A percentile compares a stretch with the other conserved stretches of the same genome.
These are phyloP conservation scores for Pseudogymnoascus sp. DNA, from an alignment of 2,329 filamentous ascomycete genomes.

Conservation along the genomic window DNA sequence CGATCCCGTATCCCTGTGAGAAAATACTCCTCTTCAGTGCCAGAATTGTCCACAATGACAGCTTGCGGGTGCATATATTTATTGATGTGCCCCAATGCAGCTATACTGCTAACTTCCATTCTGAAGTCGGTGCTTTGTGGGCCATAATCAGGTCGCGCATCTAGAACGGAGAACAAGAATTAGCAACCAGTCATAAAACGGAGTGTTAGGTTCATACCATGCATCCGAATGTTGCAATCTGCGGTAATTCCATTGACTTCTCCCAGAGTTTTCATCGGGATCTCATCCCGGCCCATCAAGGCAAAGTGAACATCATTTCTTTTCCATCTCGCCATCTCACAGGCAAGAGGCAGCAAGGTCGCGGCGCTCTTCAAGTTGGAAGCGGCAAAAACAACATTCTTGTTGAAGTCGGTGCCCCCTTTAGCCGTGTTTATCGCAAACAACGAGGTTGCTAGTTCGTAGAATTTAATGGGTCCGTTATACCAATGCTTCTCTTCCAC, in stretches of 20 bases:
- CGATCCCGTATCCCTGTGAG: constrained; percentile 50
- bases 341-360: constrained; percentile 71
- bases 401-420: constrained; percentile 47
- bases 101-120: constrained; percentile 55
- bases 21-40: constrained; percentile 63
- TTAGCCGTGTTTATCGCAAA: constrained; percentile 48
- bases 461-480: constrained; percentile 64
- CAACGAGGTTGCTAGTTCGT: constrained; percentile 55
- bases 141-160: constrained; percentile 72
- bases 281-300: constrained; percentile 64
- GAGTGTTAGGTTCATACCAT: constrained; percentile 37
- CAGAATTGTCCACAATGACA: constrained; percentile 62
- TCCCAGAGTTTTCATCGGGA: constrained; percentile 61
- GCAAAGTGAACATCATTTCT: constrained; percentile 75
- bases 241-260: constrained; percentile 72
- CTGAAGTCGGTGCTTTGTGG: constrained; percentile 61
- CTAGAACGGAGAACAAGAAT: constrained; percentile 31
- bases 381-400: constrained; percentile 73
- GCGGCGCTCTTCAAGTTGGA: constrained; percentile 67
- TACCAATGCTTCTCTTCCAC: constrained; percentile 42
- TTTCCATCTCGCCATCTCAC: constrained; percentile 67
- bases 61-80: constrained; percentile 70
- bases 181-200: constrained; percentile 11
- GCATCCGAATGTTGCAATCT: constrained; percentile 56
- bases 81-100: constrained; percentile 66